A percentile compares a stretch with the other conserved stretches of the same genome.
These are phyloP conservation scores for Candolleomyces eurysporus DNA, from an alignment of 768 basidiomycete genomes.

Conservation along the genomic window DNA sequence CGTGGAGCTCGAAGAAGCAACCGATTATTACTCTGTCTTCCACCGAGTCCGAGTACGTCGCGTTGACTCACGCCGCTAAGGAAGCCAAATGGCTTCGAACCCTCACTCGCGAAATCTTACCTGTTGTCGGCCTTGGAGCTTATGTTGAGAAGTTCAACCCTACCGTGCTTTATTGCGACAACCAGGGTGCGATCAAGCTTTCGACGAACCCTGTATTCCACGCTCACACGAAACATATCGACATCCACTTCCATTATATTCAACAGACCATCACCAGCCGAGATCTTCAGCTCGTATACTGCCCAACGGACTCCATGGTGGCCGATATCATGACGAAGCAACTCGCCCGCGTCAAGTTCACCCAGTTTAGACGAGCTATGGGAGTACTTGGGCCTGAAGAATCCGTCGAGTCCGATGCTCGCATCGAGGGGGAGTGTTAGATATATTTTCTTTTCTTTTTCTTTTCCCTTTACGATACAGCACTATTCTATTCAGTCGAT, in stretches of 20 bases:
- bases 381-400: too few relatives aligned
- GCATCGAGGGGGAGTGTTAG: too few relatives aligned
- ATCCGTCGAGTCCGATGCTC: too few relatives aligned
- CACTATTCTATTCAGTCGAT: too few relatives aligned
- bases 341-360: conserved; percentile 9
- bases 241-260: conserved; percentile 32
- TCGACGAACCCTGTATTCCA: conserved; percentile 26
- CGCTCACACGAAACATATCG: conserved; percentile 34
- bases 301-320: conserved; percentile 24
- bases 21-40: conserved; percentile 24
- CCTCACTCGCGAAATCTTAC: conserved; percentile 4
- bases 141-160: not conserved
- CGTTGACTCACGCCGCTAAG: conserved; percentile 23
- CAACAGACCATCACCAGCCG: conserved; percentile 16
- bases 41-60: conserved; percentile 35
- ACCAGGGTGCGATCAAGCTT: conserved; percentile 19
- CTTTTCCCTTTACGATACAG: too few relatives aligned
- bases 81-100: conserved; percentile 16
- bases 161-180: conserved; percentile 13
- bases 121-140: not conserved
- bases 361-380: too few relatives aligned
- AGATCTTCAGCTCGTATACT: conserved; percentile 12
- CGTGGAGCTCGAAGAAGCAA: too few relatives aligned
- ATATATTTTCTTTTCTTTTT: too few relatives aligned
- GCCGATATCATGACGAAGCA: conserved; percentile 19